These are phyloP conservation scores for Blastobotrys terrestris DNA, from an alignment of 805 yeast genomes.

Conservation along the genomic window DNA sequence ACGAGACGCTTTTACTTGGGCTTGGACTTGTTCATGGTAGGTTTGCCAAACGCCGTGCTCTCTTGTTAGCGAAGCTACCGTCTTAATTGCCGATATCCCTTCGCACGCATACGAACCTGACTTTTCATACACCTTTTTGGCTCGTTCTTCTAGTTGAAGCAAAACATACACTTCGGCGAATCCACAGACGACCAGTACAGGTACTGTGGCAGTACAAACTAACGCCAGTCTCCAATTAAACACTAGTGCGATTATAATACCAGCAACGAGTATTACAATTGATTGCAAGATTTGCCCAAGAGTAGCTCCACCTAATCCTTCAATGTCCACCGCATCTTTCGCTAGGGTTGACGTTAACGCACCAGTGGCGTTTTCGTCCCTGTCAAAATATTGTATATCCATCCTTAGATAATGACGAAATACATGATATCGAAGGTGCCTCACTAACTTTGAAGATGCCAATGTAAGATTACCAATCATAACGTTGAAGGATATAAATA, in stretches of 20 bases:
- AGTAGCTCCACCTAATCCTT: conserved; percentile 37
- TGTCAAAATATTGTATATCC: conserved; percentile 34
- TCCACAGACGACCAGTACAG: conserved; percentile 34
- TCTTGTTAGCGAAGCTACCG: conserved; percentile 37
- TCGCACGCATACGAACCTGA: conserved; percentile 38
- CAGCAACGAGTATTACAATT: conserved; percentile 33
- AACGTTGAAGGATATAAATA: conserved; percentile 20
- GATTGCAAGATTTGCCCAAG: conserved; percentile 34
- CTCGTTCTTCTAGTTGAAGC: conserved; percentile 30
- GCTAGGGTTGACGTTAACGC: conserved; percentile 33
- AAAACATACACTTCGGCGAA: conserved; percentile 33
- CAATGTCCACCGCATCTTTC: conserved; percentile 35
- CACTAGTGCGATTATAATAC: conserved; percentile 34
- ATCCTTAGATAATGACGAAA: conserved; percentile 32
- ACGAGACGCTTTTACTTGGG: conserved; percentile 27
- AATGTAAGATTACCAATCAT: conserved; percentile 22
- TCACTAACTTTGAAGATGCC: conserved; percentile 30
- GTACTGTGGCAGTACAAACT: conserved; percentile 35
- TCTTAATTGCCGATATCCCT: conserved; percentile 34
- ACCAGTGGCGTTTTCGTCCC: conserved; percentile 33
- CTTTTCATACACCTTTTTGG: conserved; percentile 32
- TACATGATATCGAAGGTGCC: conserved; percentile 29
- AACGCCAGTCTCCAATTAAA: conserved; percentile 36
- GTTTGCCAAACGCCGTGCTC: conserved; percentile 31
- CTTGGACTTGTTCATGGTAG: conserved; percentile 25